These are phyloP conservation scores for Chalaropsis thielavioides DNA, from an alignment of 2,329 filamentous ascomycete species.

Conservation along the genomic window DNA sequence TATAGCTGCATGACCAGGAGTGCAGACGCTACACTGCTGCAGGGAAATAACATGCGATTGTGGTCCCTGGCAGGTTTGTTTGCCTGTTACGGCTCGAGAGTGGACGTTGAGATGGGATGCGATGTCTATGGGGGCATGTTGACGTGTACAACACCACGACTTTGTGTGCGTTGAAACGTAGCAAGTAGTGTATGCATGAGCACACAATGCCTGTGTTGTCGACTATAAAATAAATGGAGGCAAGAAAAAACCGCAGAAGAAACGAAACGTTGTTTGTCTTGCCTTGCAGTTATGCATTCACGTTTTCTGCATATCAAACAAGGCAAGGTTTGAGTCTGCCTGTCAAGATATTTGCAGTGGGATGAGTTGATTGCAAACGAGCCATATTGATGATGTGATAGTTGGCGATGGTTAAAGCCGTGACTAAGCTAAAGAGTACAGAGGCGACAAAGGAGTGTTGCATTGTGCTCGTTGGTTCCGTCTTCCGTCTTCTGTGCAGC, in stretches of 20 bases:
- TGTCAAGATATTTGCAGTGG: neutral
- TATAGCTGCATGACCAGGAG: neutral
- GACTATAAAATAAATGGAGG: neutral
- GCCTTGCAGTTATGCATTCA: neutral
- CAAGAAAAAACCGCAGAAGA: neutral
- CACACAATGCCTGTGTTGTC: neutral
- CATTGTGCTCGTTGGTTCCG: no score
- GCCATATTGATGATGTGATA: neutral
- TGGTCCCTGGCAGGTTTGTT: neutral
- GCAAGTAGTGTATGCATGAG: no score
- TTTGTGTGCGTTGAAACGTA: no score
- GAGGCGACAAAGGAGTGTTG: neutral
- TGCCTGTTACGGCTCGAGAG: no score
- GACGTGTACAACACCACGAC: neutral
- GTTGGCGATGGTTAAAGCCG: no score
- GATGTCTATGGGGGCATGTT: neutral
- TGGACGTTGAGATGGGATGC: neutral
- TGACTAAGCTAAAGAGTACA: neutral
- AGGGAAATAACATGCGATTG: neutral
- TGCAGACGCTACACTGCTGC: neutral
- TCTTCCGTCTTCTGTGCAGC: neutral
- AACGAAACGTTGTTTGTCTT: neutral
- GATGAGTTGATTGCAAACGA: neutral
- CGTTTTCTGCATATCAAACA: neutral
- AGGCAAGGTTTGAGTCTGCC: neutral